These are phyloP conservation scores for Fusarium siculi DNA, from an alignment of 2,329 filamentous ascomycete genomes.

Conservation along the genomic window DNA sequence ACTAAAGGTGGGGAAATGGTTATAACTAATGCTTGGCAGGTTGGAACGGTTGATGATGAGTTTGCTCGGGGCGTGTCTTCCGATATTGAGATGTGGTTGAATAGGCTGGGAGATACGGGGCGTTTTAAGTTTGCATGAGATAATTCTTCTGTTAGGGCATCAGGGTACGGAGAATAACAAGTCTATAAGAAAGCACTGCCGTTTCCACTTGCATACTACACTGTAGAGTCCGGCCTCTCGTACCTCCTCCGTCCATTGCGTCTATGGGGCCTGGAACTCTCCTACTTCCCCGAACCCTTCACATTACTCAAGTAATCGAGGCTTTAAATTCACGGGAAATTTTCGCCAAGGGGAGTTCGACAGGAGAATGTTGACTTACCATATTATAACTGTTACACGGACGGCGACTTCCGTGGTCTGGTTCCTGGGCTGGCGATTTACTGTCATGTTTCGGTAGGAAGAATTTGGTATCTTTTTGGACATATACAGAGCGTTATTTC, in stretches of 20 bases:
- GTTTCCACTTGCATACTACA: accelerated
- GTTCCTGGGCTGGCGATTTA: no score
- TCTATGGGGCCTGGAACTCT: no score
- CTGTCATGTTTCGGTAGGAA: no score
- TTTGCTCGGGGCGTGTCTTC: neutral
- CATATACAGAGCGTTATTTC: accelerated
- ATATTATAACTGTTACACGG: no score
- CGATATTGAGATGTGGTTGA: neutral
- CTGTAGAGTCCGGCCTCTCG: no score
- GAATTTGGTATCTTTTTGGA: neutral
- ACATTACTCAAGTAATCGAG: no score
- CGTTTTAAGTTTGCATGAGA: neutral
- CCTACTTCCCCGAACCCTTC: no score
- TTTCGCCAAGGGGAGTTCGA: no score
- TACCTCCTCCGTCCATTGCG: no score
- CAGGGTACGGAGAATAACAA: neutral
- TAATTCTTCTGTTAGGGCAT: neutral
- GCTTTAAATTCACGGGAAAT: no score
- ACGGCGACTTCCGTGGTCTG: no score
- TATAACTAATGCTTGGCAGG: neutral
- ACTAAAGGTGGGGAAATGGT: neutral
- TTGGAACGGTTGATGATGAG: neutral
- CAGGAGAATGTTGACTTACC: no score
- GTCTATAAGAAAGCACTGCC: accelerated
- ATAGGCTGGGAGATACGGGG: neutral